Base-by-base conservation (phyloP, 2,329 filamentous ascomycete species). In the Stachybotrys chartarum region DNA sequence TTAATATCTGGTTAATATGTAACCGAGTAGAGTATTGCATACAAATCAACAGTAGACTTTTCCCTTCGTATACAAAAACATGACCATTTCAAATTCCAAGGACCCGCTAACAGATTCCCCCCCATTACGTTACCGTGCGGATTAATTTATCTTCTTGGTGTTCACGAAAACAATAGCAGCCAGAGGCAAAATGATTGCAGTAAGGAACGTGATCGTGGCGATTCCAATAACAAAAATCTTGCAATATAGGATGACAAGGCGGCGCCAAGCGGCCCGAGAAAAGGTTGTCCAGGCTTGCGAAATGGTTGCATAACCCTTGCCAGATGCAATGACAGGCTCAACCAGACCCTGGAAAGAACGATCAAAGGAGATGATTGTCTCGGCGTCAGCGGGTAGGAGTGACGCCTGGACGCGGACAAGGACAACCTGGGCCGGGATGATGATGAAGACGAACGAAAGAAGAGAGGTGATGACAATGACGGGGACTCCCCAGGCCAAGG, bases 301-400 rank as follows among this genome's bases (percentile, higher is more conserved):
- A 65, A 93, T 80, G 46, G 87, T 82, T 58, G 90, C 79, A 61
- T 83, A 85, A 61, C 90, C 88, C 59, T 79, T 82, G 54, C 88
- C 90, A 57, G 84, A 86, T n/a, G 91, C 76, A 52, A 91, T 79
- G 57, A 83, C 81, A n/a, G 89, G 85, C 60, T 87, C 83, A 31
- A 93, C 83, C 67, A 85, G 87, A 63, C 90, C 90, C 59, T 81
- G 83, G 66, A 95, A 95, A 32, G 86, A 87, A 60, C 91, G 88
- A 77, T 97, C 93, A 65, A 97, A 96, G 35, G 90, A 87, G 42
- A 97, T 86, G 60, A 97, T 88, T 30, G 90, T 85, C 73, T 95
- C 87, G 61, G 91, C 82, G 17, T 90, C 85, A 57, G 90, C 86
- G 1, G 91, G 83, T 3, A 97, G 83, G 63, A 96, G 84, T 51